Evolutionary conservation across 257 asterid genomes (phyloP).

Genomic region (Fraxinus cuspidata): DNA sequence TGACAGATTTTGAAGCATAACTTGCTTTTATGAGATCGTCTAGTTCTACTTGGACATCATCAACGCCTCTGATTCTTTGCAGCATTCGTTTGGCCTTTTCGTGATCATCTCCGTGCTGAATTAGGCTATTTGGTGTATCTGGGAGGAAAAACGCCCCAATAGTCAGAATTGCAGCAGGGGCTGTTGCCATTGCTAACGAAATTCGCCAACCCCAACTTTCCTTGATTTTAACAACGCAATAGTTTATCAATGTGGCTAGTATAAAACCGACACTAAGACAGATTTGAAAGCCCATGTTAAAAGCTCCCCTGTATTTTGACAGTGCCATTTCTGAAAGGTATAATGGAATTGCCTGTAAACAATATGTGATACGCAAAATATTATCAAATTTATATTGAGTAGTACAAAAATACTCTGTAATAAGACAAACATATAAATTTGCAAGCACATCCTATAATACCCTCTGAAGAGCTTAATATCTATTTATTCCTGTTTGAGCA

Average conservation of each 20-base stretch:
- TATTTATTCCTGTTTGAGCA: too few relatives aligned
- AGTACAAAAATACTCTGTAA: too few relatives aligned
- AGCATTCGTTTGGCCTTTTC: conserved; percentile 39
- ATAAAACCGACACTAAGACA: conserved; percentile 45
- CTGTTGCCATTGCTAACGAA: conserved; percentile 44
- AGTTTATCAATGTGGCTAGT: conserved; percentile 50
- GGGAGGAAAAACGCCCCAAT: conserved; percentile 50
- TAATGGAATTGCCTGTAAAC: not conserved
- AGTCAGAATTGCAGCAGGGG: conserved; percentile 36
- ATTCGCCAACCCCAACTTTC: conserved; percentile 75
- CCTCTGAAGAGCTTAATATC: too few relatives aligned
- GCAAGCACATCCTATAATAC: too few relatives aligned
- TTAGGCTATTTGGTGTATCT: conserved; percentile 59
- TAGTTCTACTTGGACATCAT: conserved; percentile 46
- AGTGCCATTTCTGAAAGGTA: conserved; percentile 40
- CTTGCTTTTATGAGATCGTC: conserved; percentile 57
- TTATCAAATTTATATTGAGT: too few relatives aligned
- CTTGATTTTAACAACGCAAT: conserved; percentile 39
- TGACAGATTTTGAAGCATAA: conserved; percentile 28
- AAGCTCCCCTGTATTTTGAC: conserved; percentile 51
- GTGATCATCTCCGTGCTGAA: conserved; percentile 33
- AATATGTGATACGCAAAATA: not conserved
- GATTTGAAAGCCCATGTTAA: conserved; percentile 52
- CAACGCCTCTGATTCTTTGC: conserved; percentile 43
- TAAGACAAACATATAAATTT: too few relatives aligned